Evolutionary conservation across 345 rosid species (phyloP), one percentile per base, ranked within the genome.

Genomic region (Turnera subulata): DNA sequence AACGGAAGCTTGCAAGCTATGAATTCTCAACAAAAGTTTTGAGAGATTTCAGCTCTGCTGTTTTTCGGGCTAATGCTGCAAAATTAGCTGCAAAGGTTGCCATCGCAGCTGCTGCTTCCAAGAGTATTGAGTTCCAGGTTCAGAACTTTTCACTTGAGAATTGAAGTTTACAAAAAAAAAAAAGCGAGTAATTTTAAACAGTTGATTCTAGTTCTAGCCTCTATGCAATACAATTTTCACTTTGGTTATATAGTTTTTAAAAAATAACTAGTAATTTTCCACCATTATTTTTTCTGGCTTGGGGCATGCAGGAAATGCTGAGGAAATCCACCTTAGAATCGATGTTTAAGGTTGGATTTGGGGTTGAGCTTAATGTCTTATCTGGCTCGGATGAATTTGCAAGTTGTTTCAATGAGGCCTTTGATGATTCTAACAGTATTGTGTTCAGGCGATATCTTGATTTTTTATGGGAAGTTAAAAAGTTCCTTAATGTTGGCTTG

Each of bases 341-440:
- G 3, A 74, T 71, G 49, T 78, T 74, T 52, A 66, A 78, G 66
- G 75, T 68, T 42, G 82, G 79, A 40, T 78, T 68, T 38, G 79
- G 79, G 55, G 52, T 66, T 26, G 77, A 78, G 25, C 66, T 78
- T 50, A 66, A 69, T 60, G 23, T 63, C 52, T 44, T 72, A 54
- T 71, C 69, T 10, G 75, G 75, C 18, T 62, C 61, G 13, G 63
- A 65, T 24, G 56, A 71, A 38, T 62, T 46, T 43, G 75, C 56
- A 37, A 75, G 42, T 44, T 53, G 37, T 23, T 74, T 78, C 44
- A 53, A 63, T n/a, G 63, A 56, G 43, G 79, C 79, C 15, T 72
- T 78, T 56, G 79, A 78, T 66, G 79, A 74, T 40, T 62, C 77
- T 11, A 74, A 72, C 43, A 53, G 18, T 5, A 64, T 72, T n/a